These are phyloP conservation scores for Boletus reticuloceps DNA, from an alignment of 768 basidiomycete species.

Conservation along the genomic window DNA sequence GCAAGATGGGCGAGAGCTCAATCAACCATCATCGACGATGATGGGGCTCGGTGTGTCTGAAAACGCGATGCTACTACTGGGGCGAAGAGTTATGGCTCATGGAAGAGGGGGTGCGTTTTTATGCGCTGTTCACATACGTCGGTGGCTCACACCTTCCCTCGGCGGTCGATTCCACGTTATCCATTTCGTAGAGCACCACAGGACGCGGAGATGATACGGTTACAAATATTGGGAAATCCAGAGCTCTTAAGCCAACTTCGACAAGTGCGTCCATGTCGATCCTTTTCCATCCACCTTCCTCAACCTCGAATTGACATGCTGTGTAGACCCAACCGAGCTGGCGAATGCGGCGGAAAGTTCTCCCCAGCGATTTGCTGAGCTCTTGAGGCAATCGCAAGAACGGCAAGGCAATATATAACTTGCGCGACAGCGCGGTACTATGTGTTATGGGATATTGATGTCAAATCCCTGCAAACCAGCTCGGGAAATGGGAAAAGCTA, in stretches of 20 bases:
- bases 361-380: slow-evolving; percentile 71
- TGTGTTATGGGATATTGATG: too few relatives aligned
- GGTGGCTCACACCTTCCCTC: neutral
- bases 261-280: slow-evolving; percentile 40
- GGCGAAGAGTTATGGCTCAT: slow-evolving; percentile 48
- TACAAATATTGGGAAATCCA: slow-evolving; percentile 86
- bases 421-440: slow-evolving; percentile 58
- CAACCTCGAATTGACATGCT: neutral
- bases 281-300: neutral
- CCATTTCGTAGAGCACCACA: slow-evolving; percentile 56
- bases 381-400: slow-evolving; percentile 60
- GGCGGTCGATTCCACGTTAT: neutral
- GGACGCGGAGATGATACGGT: slow-evolving; percentile 87
- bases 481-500: too few relatives aligned
- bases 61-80: slow-evolving; percentile 64
- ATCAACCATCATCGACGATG: slow-evolving; percentile 66
- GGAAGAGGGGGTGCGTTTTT: slow-evolving; percentile 40
- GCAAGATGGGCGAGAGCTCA: slow-evolving; percentile 63
- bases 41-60: slow-evolving; percentile 56
- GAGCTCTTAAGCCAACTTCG: slow-evolving; percentile 70
- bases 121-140: neutral
- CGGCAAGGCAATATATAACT: slow-evolving; percentile 54
- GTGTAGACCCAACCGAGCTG: slow-evolving; percentile 72
- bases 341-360: slow-evolving; percentile 66
- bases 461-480: too few relatives aligned